Base-by-base conservation (phyloP, 2,329 filamentous ascomycete genomes). In the Pseudodiploospora longispora region DNA sequence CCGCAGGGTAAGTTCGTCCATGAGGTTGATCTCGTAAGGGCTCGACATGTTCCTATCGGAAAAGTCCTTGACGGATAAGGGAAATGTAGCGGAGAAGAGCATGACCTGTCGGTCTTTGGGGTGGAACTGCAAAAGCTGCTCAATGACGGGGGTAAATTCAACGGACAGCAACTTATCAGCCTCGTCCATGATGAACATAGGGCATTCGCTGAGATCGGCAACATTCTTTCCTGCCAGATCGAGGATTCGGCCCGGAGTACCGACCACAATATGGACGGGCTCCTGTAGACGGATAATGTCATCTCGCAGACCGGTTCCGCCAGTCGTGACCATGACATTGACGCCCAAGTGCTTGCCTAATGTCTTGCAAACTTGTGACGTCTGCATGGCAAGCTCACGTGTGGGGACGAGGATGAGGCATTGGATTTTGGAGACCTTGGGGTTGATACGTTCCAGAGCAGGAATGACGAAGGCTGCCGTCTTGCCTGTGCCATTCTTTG, bases 161-260 rank as follows among this genome's bases (percentile, higher is more conserved):
- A 87, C 81, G 6, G 93, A 98, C 41, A 98, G 78, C 49, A 98
- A 82, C 73, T 98, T 98, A 69, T 98, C 93, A 44, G 93, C 93
- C 67, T 98, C 93, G 60, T 98, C 93, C 93, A 98, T 98, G 69
- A 98, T 88, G 64, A 98, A 98, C 61, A 94, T 97, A 57, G 89
- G 85, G 64, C 93, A 97, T 69, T 94, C 85, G 58, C 90, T 94
- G 40, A 98, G 78, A 67, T 98, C 93, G 51, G 93, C 93, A 48
- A 98, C 90, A 52, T 87, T 89, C 72, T 98, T 97, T 65, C 90
- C 89, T 47, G 93, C 91, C 55, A 98, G 72, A 71, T 98, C 93
- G 51, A 97, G 80, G 58, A 98, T 96, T 74, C 93, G 82, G 52
- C 93, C 93, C 31, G 93, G 93, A 45, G 93, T 98, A 62, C 93